Evolutionary conservation across 495 filamentous ascomycete genomes (phyloP), one percentile per base, ranked within the genome.

Genomic region (Tuber brumale): DNA sequence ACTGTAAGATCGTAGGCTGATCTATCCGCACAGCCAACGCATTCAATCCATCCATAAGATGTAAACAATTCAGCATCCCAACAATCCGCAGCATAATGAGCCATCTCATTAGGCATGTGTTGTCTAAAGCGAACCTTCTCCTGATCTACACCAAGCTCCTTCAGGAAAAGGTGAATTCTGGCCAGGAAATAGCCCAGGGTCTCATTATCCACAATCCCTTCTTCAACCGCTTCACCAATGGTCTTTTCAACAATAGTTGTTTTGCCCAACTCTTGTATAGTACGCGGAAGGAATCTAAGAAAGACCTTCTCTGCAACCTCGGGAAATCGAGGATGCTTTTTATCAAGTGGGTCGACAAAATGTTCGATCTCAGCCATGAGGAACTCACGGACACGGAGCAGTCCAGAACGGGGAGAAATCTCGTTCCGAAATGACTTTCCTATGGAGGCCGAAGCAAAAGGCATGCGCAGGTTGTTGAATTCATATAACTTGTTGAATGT

Each of bases 291-390:
- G 6, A 92, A 85, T n/a, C 84, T 84, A 61, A 91, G 86, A 83
- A 90, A 88, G 61, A 92, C 84, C 71, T 92, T 85, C 72, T 88
- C 87, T 14, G 80, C 77, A 44, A 94, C 88, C 72, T 92, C 89
- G 42, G 86, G 78, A 83, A 94, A 94, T 8, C 90, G 89, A 57
- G 85, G 83, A 82, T 94, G 92, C 82, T 89, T 90, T 86, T 93
- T 94, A 81, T 90, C 87, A 70, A 89, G 83, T 31, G 92, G 92
- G 78, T 94, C 92, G 75, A 94, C 92, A 79, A 89, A 94, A 81
- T 93, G 91, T 84, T 94, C 92, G 77, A 94, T 92, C 84, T 94
- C 92, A 8, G 91, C 92, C 92, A 94, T 93, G 75, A 93, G 84
- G 85, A 93, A 94, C 82, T 94, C 92, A 48, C 92, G 89, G 16